A percentile compares a stretch with the other conserved stretches of the same genome.
phyloP scores from a whole-genome alignment of 192 early-diverging fungal genomes.

The Coemansia sp. region DNA sequence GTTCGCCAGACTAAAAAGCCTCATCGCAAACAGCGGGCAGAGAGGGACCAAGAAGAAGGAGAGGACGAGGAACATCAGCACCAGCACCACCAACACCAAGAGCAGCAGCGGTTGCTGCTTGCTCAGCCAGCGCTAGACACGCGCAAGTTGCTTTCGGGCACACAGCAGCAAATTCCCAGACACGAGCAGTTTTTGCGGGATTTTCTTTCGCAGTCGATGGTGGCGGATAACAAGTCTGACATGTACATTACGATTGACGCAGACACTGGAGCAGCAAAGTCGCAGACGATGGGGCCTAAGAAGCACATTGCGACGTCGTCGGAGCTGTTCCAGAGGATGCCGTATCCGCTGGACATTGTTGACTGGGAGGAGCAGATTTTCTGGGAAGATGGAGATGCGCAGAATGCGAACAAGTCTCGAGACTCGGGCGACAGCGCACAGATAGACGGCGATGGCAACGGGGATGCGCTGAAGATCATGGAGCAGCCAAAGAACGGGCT shows the following conservation, averaged over 20 bases:
- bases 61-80: neutral
- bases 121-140: conserved; percentile 35
- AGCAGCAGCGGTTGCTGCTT: conserved; percentile 2
- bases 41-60: neutral
- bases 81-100: neutral
- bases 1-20: conserved; percentile 35
- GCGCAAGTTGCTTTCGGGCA: conserved; percentile 24
- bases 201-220: conserved; percentile 37
- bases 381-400: conserved; percentile 64
- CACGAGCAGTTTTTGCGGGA: conserved; percentile 17
- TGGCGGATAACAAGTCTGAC: conserved; percentile 27
- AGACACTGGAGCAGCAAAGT: conserved; percentile 26
- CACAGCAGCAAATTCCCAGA: conserved; percentile 5
- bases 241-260: conserved; percentile 37
- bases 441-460: neutral
- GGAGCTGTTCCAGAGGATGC: conserved; percentile 52
- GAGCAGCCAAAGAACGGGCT: conserved; percentile 27
- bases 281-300: conserved; percentile 27
- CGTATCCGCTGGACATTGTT: conserved; percentile 73
- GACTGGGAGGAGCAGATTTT: conserved; percentile 83
- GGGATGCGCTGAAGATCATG: conserved; percentile 12
- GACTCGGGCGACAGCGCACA: conserved; percentile 1
- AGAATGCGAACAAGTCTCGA: neutral
- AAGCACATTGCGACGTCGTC: conserved; percentile 28
- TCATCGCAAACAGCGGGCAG: conserved; percentile 12